Conservation (phyloP, 164 flowering plant species). For the Stephania yunnanensis region DNA sequence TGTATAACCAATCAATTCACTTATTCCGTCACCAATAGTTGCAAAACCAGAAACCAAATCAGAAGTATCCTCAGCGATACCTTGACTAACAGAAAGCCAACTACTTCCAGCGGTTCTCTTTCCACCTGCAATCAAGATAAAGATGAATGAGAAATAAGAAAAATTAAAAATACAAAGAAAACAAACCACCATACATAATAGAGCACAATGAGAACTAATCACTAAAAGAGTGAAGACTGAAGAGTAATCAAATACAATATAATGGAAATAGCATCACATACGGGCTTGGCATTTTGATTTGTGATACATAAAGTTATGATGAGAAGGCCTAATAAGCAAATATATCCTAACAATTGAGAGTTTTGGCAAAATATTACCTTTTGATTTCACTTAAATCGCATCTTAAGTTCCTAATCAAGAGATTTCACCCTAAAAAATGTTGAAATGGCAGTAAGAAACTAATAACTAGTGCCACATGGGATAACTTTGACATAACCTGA, state of each 20-base stretch:
- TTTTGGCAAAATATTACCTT: too few species aligned
- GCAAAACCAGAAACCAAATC: constrained; percentile 97
- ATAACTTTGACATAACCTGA: too few species aligned
- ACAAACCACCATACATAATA: neutral
- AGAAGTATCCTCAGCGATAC: constrained; percentile 88
- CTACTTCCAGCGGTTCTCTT: constrained; percentile 64
- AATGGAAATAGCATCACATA: neutral
- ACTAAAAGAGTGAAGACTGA: neutral
- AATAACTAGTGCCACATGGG: too few species aligned
- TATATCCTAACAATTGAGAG: too few species aligned
- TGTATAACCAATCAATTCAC: constrained; percentile 87
- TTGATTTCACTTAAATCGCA: too few species aligned
- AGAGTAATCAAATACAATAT: neutral
- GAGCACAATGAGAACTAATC: neutral
- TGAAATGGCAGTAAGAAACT: too few species aligned
- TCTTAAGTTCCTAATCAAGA: too few species aligned
- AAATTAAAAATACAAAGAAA: neutral
- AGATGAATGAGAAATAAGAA: constrained; percentile 9
- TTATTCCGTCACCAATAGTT: constrained; percentile 86
- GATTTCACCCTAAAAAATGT: too few species aligned
- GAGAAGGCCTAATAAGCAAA: neutral
- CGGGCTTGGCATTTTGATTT: neutral
- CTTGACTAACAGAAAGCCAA: constrained; percentile 96
- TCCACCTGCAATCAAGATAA: constrained; percentile 43
- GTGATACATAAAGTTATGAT: neutral